Evolutionary conservation across 257 asterid genomes (phyloP).

Genomic region (Cordia subcordata): DNA sequence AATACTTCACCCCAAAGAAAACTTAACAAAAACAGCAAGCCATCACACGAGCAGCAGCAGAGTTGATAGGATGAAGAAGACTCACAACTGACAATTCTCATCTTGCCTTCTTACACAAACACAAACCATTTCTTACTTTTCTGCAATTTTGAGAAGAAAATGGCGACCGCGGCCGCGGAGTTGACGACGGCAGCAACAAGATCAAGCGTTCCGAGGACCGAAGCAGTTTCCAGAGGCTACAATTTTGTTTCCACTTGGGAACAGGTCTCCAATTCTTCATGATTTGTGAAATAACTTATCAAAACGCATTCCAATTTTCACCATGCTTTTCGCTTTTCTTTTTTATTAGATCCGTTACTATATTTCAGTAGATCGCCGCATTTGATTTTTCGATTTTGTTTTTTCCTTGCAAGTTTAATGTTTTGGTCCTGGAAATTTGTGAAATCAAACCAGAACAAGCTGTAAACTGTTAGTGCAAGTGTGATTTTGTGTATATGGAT

Average conservation of each 20-base stretch:
- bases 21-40: no score
- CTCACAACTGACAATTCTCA: neutral
- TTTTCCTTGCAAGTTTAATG: no score
- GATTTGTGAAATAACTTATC: neutral
- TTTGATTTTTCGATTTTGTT: no score
- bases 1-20: no score
- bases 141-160: conserved; percentile 9
- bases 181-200: conserved; percentile 30
- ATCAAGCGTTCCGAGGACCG: conserved; percentile 57
- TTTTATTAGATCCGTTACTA: neutral
- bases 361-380: neutral
- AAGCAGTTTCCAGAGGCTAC: conserved; percentile 88
- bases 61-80: no score
- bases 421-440: no score
- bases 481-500: no score
- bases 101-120: no score
- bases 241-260: conserved; percentile 97
- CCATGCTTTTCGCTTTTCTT: neutral
- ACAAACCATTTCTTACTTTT: no score
- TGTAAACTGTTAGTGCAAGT: no score
- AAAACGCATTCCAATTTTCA: neutral
- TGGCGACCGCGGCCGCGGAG: conserved; percentile 40
- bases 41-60: no score
- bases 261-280: conserved; percentile 32
- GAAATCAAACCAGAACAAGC: no score